Evolutionary conservation across 2,329 filamentous ascomycete genomes (phyloP).

Genomic region (Iodosphaeria phyllophila): DNA sequence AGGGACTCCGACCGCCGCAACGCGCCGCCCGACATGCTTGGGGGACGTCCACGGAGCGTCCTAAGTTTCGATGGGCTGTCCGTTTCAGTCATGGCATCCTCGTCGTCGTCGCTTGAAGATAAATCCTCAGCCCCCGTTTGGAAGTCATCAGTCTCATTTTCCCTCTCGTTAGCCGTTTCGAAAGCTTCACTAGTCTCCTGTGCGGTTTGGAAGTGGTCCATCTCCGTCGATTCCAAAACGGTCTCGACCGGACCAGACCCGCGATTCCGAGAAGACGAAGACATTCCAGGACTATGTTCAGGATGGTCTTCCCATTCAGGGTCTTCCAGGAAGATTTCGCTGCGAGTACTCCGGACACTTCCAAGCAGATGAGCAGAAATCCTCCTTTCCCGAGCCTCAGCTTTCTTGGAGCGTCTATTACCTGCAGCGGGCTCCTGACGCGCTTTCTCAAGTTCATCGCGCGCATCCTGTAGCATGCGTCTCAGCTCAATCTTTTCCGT

Average conservation of each 20-base stretch:
- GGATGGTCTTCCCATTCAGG: conserved; percentile 80
- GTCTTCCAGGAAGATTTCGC: conserved; percentile 65
- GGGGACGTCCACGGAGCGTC: conserved; percentile 7
- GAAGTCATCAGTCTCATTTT: conserved; percentile 85
- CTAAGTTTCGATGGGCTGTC: conserved; percentile 36
- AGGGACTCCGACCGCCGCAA: conserved; percentile 37
- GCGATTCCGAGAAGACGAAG: too few relatives aligned
- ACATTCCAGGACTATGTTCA: conserved; percentile 28
- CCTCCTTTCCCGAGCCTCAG: conserved; percentile 42
- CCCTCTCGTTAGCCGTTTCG: conserved; percentile 56
- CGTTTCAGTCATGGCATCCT: conserved; percentile 67
- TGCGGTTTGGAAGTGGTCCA: conserved; percentile 62
- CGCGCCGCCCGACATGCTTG: conserved; percentile 6
- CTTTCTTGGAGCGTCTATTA: conserved; percentile 43
- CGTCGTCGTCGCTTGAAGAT: conserved; percentile 53
- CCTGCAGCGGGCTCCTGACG: conserved; percentile 31
- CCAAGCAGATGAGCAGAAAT: too few relatives aligned
- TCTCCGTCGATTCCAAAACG: conserved; percentile 20
- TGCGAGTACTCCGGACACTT: conserved; percentile 50
- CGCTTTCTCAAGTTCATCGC: conserved; percentile 70
- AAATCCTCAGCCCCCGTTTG: conserved; percentile 76
- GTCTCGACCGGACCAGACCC: conserved; percentile 6
- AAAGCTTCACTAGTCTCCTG: conserved; percentile 56
- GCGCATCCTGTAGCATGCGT: conserved; percentile 84
- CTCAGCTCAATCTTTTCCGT: conserved; percentile 94